These are phyloP conservation scores for Lipomyces yamadae DNA, from an alignment of 805 yeast genomes.

Conservation along the genomic window DNA sequence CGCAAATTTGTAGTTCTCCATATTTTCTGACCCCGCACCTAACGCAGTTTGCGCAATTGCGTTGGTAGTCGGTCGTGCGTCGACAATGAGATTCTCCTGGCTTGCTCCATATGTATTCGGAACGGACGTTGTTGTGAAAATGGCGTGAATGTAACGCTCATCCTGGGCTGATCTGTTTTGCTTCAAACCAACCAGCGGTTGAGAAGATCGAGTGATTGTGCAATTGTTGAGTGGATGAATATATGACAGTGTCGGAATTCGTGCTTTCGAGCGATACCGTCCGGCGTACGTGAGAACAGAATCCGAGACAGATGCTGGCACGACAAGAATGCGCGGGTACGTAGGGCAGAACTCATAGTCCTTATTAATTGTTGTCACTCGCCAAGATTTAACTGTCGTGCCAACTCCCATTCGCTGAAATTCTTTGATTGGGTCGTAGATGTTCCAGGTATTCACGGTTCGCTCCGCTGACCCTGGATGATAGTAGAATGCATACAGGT, in stretches of 20 bases:
- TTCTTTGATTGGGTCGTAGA: slow-evolving; percentile 67
- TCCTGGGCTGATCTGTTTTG: slow-evolving; percentile 90
- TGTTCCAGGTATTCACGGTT: slow-evolving; percentile 69
- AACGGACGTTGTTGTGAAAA: slow-evolving; percentile 63
- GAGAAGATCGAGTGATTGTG: slow-evolving; percentile 86
- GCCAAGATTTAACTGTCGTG: slow-evolving; percentile 56
- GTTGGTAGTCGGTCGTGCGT: slow-evolving; percentile 89
- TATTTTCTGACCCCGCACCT: slow-evolving; percentile 97
- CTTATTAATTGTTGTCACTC: slow-evolving; percentile 66
- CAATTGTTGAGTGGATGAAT: slow-evolving; percentile 63
- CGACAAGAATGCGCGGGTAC: slow-evolving; percentile 70
- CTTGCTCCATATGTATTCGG: slow-evolving; percentile 44
- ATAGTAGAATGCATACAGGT: slow-evolving; percentile 82
- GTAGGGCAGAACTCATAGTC: slow-evolving; percentile 64
- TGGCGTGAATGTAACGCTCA: slow-evolving; percentile 76
- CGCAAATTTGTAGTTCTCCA: slow-evolving; percentile 79
- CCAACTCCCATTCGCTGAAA: slow-evolving; percentile 71
- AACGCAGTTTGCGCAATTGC: slow-evolving; percentile 96
- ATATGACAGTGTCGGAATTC: slow-evolving; percentile 84
- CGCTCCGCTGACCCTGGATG: slow-evolving; percentile 73
- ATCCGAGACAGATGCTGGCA: slow-evolving; percentile 81
- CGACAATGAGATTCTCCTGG: slow-evolving; percentile 74
- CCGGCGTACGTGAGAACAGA: slow-evolving; percentile 81
- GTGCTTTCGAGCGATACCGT: slow-evolving; percentile 79
- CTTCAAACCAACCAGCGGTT: slow-evolving; percentile 89